Conservation (phyloP, 352 stramenopile genomes). For the Globisporangium camurandrum region DNA sequence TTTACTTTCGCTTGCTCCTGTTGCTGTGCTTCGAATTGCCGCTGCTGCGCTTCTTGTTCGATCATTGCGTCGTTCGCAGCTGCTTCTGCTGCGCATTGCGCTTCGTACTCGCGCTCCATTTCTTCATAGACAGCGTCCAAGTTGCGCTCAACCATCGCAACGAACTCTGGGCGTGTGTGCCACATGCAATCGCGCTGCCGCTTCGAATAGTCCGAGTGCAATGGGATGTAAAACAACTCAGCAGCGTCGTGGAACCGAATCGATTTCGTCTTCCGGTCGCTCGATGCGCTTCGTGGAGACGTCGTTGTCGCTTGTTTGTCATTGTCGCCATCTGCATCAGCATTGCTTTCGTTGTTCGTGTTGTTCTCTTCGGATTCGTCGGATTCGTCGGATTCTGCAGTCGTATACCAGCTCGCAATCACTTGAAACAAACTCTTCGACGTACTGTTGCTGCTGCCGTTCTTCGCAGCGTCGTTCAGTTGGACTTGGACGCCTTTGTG, state of each 20-base stretch:
- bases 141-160: constrained; percentile 86
- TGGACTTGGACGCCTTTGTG: constrained; percentile 67
- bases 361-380: neutral
- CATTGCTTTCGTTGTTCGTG: too few relatives aligned
- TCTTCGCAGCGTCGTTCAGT: constrained; percentile 61
- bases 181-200: constrained; percentile 82
- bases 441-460: constrained; percentile 24
- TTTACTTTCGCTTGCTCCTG: constrained; percentile 8
- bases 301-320: too few relatives aligned
- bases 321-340: too few relatives aligned
- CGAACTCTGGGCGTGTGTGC: constrained; percentile 75
- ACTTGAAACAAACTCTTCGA: constrained; percentile 75
- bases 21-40: constrained; percentile 27
- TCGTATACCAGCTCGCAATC: constrained; percentile 71
- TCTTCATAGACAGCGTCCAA: constrained; percentile 82
- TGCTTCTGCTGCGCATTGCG: constrained; percentile 51
- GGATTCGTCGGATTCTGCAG: constrained; percentile 2
- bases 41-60: constrained; percentile 52
- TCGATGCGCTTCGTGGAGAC: neutral
- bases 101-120: constrained; percentile 83
- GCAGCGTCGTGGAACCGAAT: constrained; percentile 71
- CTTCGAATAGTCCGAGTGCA: constrained; percentile 82
- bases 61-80: constrained; percentile 70
- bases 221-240: constrained; percentile 81
- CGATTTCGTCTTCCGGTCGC: constrained; percentile 21